Conservation (phyloP, 129 eudicot species). For the Lactuca sativa region DNA sequence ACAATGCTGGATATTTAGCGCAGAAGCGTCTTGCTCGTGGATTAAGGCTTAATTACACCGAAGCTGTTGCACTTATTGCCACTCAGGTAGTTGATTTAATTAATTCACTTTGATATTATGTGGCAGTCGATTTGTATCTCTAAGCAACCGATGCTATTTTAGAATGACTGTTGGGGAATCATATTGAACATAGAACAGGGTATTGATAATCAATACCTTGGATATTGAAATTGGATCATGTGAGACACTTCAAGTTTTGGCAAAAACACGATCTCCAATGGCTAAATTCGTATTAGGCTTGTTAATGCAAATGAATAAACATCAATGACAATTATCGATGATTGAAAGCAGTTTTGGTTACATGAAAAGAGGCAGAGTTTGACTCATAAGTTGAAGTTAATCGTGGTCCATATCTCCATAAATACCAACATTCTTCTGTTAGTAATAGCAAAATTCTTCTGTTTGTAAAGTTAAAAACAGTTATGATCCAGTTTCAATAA, state of each 20-base stretch:
- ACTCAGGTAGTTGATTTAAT: constrained; percentile 51
- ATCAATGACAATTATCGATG: too few species aligned
- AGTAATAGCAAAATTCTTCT: too few species aligned
- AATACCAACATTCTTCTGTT: too few species aligned
- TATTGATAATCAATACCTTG: background rate
- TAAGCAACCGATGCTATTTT: background rate
- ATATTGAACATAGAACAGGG: background rate
- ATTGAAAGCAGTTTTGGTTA: too few species aligned
- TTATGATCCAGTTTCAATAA: too few species aligned
- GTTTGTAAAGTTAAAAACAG: too few species aligned
- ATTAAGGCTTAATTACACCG: constrained; percentile 71
- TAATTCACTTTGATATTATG: background rate
- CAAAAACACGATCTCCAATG: too few species aligned
- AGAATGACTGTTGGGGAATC: background rate
- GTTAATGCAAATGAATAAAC: too few species aligned
- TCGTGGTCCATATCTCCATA: too few species aligned
- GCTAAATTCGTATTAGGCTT: background rate
- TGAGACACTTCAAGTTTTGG: background rate
- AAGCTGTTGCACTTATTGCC: constrained; percentile 91
- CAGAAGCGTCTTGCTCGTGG: constrained; percentile 93
- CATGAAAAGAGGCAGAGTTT: too few species aligned
- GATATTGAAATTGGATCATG: background rate
- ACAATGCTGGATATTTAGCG: constrained; percentile 76
- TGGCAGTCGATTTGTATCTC: background rate
- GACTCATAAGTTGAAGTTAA: too few species aligned